Evolutionary conservation across 345 rosid genomes (phyloP), one percentile per base, ranked within the genome.

Genomic region (Lumnitzera racemosa): DNA sequence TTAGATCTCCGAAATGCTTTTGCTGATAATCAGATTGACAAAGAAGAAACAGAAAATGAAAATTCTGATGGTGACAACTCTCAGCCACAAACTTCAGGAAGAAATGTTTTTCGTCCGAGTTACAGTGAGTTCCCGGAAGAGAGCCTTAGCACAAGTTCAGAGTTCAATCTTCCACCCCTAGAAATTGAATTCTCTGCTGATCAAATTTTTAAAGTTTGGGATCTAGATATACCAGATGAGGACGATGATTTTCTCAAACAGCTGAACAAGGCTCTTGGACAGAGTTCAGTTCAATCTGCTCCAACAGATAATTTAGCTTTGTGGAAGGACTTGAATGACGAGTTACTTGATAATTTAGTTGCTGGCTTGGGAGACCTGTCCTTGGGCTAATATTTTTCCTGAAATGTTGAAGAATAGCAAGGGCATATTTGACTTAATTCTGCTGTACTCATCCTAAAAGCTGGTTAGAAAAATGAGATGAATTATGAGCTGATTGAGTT

Each of bases 151-250:
- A 59, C 74, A 13, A 64, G 51, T 9, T 58, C 20, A 36, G 61
- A 67, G 53, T 43, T 20, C 9, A 65, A 55, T 56, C 63, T 51
- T 41, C 16, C 66, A 48, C 58, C 58, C 15, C 56, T 41, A 54
- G 74, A 75, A 52, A 20, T 17, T 2, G 74, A 73, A 49, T 64
- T 72, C 15, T 51, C 70, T 13, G 57, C 67, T 12, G 60, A 70
- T 36, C 86, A 86, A 61, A 82, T 86, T 27, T 84, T 86, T 67
- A 79, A 56, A 76, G 82, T 83, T 51, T 85, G 96, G 96, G 95
- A 86, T 67, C 68, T 89, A 63, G 69, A 70, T 61, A 71, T 82
- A 60, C 79, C 70, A 8, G 59, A 61, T 2, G 83, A 79, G 56
- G 80, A 70, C 58, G 85, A 67, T 63, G 94, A 77, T 70, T 62